phyloP scores from a whole-genome alignment of 495 filamentous ascomycete species.

The Tuber aestivum region DNA sequence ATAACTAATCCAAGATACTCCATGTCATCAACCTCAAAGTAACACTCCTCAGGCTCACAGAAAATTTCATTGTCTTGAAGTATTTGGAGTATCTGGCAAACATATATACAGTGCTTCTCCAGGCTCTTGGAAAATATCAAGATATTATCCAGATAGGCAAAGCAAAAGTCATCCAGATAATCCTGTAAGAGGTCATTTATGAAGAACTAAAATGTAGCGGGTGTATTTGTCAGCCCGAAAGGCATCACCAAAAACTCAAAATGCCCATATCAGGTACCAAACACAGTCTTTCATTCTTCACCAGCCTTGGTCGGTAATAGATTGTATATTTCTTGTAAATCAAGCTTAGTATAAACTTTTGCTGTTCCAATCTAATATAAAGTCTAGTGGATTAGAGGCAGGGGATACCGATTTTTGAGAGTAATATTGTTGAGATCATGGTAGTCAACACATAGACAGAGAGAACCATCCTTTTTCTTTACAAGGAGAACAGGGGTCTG shows the following conservation, averaged over 20 bases:
- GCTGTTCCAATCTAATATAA: conserved; percentile 9
- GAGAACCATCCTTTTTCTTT: conserved; percentile 7
- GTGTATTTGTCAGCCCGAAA: conserved; percentile 8
- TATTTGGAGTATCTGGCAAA: too few relatives aligned
- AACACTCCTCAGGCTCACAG: too few relatives aligned
- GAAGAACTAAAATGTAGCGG: conserved; percentile 7
- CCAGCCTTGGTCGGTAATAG: conserved; percentile 40
- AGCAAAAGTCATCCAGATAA: conserved; percentile 1
- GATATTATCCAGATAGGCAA: too few relatives aligned
- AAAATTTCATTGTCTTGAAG: too few relatives aligned
- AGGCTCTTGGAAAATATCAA: too few relatives aligned
- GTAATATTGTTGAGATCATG: conserved; percentile 29
- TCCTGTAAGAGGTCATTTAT: conserved; percentile 6
- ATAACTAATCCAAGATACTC: too few relatives aligned
- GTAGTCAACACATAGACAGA: conserved; percentile 20
- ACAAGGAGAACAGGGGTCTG: conserved; percentile 13
- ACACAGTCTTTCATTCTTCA: conserved; percentile 44
- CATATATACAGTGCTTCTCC: too few relatives aligned
- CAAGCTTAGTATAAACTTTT: conserved; percentile 16
- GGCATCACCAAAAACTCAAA: conserved; percentile 11
- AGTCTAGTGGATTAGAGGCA: conserved; percentile 15
- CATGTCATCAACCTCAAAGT: too few relatives aligned
- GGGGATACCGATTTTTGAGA: conserved; percentile 20
- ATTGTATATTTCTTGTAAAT: conserved; percentile 8
- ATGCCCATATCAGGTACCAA: conserved; percentile 38